Evolutionary conservation across 805 yeast species (phyloP).

Genomic region (Sugiyamaella boreocaroliniensis): DNA sequence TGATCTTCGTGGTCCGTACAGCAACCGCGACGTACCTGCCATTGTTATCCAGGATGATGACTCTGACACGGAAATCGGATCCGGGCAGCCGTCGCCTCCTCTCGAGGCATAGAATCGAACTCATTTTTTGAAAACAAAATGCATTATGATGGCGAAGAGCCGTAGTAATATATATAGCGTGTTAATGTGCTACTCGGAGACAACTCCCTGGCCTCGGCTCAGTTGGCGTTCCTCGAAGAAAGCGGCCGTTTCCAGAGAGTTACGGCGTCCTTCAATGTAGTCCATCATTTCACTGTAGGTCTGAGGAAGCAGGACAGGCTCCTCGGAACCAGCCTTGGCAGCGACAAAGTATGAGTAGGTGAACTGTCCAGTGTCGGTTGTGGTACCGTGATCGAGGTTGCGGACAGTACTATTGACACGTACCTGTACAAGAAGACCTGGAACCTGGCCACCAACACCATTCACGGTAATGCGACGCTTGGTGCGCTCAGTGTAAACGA

Average conservation of each 20-base stretch:
- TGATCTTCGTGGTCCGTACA: neutral
- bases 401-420: constrained; percentile 79
- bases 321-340: constrained; percentile 20
- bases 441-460: constrained; percentile 17
- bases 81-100: neutral
- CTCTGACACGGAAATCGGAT: constrained; percentile 1
- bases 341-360: constrained; percentile 78
- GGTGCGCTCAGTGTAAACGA: constrained; percentile 80
- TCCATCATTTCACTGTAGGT: constrained; percentile 90
- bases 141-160: neutral
- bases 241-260: constrained; percentile 74
- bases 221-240: constrained; percentile 45
- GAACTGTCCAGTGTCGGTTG: constrained; percentile 76
- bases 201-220: constrained; percentile 13
- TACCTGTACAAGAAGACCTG: constrained; percentile 81
- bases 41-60: constrained; percentile 10
- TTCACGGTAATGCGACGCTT: constrained; percentile 27
- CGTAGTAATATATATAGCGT: neutral
- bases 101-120: neutral
- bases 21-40: neutral
- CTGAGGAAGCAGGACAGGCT: constrained; percentile 73
- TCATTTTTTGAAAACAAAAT: neutral
- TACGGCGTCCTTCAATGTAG: constrained; percentile 82
- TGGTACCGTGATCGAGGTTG: constrained; percentile 52
- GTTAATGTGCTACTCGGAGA: constrained; percentile 14